Evolutionary conservation across 345 rosid genomes (phyloP).

Genomic region (Bruguiera gymnorhiza): DNA sequence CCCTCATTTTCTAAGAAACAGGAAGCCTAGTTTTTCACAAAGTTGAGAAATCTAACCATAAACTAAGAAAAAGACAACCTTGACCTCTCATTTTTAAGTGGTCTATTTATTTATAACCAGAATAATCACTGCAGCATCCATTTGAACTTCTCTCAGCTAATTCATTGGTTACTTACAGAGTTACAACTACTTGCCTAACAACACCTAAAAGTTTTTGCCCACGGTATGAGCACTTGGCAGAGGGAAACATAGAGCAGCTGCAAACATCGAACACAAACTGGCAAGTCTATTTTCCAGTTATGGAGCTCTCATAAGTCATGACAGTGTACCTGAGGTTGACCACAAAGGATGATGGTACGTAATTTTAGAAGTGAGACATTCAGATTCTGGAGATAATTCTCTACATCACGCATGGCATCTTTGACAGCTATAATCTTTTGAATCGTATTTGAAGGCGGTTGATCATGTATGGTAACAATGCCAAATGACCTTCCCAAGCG

Average conservation of each 20-base stretch:
- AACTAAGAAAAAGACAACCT: too few species aligned
- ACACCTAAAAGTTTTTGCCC: too few species aligned
- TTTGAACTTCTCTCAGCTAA: too few species aligned
- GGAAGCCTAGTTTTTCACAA: too few species aligned
- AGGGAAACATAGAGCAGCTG: neutral
- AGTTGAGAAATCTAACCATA: too few species aligned
- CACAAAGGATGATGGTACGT: slow-evolving; percentile 73
- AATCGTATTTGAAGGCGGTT: slow-evolving; percentile 95
- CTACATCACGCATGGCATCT: slow-evolving; percentile 88
- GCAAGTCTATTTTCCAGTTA: neutral
- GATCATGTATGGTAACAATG: slow-evolving; percentile 75
- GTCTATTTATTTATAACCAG: too few species aligned
- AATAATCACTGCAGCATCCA: too few species aligned
- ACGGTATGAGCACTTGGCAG: neutral
- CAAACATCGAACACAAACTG: neutral
- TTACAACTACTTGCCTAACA: too few species aligned
- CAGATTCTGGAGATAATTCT: slow-evolving; percentile 75
- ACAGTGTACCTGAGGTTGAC: slow-evolving; percentile 86
- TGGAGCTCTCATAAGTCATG: neutral
- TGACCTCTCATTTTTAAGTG: too few species aligned
- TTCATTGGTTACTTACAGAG: too few species aligned
- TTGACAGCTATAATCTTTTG: slow-evolving; percentile 87
- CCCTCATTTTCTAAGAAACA: too few species aligned
- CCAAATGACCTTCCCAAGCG: slow-evolving; percentile 92
- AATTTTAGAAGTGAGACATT: slow-evolving; percentile 76